Base-by-base conservation (phyloP, 371 early-diverging fungal genomes). In the Rhizomucor miehei region DNA sequence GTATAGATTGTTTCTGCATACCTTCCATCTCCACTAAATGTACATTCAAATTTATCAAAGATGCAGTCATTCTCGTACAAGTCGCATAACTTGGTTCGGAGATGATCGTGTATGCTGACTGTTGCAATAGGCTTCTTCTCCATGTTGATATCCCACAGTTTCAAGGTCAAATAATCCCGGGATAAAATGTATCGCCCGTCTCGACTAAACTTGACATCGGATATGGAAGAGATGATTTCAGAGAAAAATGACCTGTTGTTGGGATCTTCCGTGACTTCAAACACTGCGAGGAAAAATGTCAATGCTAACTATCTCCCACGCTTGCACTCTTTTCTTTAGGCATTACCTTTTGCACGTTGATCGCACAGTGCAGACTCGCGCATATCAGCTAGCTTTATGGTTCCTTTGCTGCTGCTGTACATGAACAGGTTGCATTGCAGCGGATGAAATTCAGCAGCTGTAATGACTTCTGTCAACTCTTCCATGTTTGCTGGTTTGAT, bases 41-140 rank as follows among this genome's bases (percentile, higher is more conserved):
- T 90, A 75, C 95, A 94, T 69, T 97, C 98, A 62, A 97, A 97
- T 79, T 97, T 97, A 83, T 97, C 98, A 80, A 97, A 97, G 71
- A 97, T 96, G 75, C 93, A 94, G 67, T 97, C 98, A 74, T 93
- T 96, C 63, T 96, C 98, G 72, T 97, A 97, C 49, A 96, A 78
- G 60, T 97, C 97, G 71, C 95, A 96, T 17, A 97, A 84, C 66
- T 95, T 96, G 73, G 82, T 84, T 62, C 89, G 82, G 29, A 97
- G 75, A 59, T 93, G 90, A 64, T 97, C 94, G 67, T 96, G 96
- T 39, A 95, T 89, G 66, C 79, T 85, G 72, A 97, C 92, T 35
- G 91, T 90, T 63, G 90, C 82, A 20, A 97, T 87, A 1, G 98
- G 98, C 66, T 85, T 81, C 49, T 71, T 86, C 55, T 94, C 92